Evolutionary conservation across 495 filamentous ascomycete species (phyloP).

Genomic region (Tuber calosporum): DNA sequence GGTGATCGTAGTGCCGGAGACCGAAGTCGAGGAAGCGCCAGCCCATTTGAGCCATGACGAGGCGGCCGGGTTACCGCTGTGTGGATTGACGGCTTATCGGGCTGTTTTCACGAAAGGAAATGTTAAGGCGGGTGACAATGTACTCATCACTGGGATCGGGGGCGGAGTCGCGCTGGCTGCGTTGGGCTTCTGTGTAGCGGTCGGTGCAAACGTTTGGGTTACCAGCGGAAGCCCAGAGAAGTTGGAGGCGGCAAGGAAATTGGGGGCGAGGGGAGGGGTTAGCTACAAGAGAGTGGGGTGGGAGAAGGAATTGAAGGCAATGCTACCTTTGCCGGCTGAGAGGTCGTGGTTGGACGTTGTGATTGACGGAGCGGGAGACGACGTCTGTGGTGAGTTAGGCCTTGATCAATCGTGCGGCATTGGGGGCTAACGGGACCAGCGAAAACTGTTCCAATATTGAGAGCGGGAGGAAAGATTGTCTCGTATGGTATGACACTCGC

Average conservation of each 20-base stretch:
- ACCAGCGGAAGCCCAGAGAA: conserved; percentile 60
- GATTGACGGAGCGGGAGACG: conserved; percentile 70
- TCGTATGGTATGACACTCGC: conserved; percentile 72
- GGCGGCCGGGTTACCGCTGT: conserved; percentile 72
- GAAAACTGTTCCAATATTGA: conserved; percentile 23
- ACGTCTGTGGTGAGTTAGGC: conserved; percentile 46
- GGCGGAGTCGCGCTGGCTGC: conserved; percentile 68
- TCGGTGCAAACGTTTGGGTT: conserved; percentile 62
- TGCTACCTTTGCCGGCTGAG: conserved; percentile 50
- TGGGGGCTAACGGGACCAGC: conserved; percentile 38
- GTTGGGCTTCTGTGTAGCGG: conserved; percentile 61
- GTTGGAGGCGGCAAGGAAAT: conserved; percentile 52
- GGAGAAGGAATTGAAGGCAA: conserved; percentile 57
- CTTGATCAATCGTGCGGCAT: conserved; percentile 51
- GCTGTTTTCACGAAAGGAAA: conserved; percentile 68
- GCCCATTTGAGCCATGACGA: conserved; percentile 62
- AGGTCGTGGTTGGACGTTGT: conserved; percentile 60
- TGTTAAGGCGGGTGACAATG: conserved; percentile 54
- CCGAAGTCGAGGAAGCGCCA: conserved; percentile 68
- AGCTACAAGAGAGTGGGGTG: conserved; percentile 59
- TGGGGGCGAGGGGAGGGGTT: conserved; percentile 66
- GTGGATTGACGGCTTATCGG: conserved; percentile 80
- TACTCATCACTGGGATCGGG: conserved; percentile 71
- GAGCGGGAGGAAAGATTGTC: conserved; percentile 57
- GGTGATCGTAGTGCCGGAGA: conserved; percentile 58